These are phyloP conservation scores for Suillus spraguei DNA, from an alignment of 768 basidiomycete genomes.

Conservation along the genomic window DNA sequence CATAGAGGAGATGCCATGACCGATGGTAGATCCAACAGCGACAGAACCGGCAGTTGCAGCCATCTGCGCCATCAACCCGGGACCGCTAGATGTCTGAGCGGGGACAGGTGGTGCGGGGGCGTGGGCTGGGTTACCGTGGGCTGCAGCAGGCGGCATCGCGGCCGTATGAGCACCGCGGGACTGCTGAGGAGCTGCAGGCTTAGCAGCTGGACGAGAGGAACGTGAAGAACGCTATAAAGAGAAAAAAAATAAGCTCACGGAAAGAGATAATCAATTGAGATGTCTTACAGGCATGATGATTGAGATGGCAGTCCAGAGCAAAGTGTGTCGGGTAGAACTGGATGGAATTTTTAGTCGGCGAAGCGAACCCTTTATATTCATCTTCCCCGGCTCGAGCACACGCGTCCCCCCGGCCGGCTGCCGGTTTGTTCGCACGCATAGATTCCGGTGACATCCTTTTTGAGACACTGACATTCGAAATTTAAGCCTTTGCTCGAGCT, in stretches of 20 bases:
- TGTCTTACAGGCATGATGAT: slow-evolving; percentile 52
- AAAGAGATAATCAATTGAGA: slow-evolving; percentile 3
- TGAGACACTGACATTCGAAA: slow-evolving; percentile 9
- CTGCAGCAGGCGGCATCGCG: slow-evolving; percentile 44
- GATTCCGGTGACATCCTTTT: slow-evolving; percentile 17
- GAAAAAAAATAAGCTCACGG: background rate
- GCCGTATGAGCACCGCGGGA: slow-evolving; percentile 51
- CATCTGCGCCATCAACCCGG: slow-evolving; percentile 83
- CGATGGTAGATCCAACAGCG: slow-evolving; percentile 84
- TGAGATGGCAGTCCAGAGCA: slow-evolving; percentile 23
- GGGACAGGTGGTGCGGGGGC: slow-evolving; percentile 43
- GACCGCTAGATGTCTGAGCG: slow-evolving; percentile 46
- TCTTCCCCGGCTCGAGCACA: slow-evolving; percentile 18
- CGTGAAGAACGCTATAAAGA: slow-evolving; percentile 71
- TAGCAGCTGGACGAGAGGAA: slow-evolving; percentile 61
- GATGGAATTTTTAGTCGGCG: slow-evolving; percentile 20
- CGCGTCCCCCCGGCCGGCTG: slow-evolving; percentile 6
- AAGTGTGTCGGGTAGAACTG: slow-evolving; percentile 4
- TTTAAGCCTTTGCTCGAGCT: too few relatives aligned
- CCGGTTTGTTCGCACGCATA: slow-evolving; percentile 1
- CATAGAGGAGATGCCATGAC: slow-evolving; percentile 89
- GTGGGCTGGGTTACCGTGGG: slow-evolving; percentile 45
- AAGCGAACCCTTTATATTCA: slow-evolving; percentile 24
- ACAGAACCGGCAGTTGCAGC: slow-evolving; percentile 91
- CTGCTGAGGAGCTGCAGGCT: slow-evolving; percentile 54